These are phyloP conservation scores for Boeremia exigua DNA, from an alignment of 2,329 filamentous ascomycete species.

Conservation along the genomic window DNA sequence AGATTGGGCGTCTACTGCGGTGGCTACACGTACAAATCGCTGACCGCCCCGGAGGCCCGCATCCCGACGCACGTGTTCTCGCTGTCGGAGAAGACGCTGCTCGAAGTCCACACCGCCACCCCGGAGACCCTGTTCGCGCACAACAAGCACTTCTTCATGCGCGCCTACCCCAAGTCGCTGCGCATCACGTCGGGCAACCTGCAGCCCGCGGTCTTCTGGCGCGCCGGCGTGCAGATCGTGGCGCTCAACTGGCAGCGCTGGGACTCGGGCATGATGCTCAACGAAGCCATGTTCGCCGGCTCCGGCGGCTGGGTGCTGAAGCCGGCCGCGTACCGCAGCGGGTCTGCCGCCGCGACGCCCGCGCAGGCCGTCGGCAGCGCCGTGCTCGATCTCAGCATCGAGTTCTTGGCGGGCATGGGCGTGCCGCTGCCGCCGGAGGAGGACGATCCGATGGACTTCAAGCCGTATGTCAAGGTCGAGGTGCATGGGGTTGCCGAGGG, in stretches of 20 bases:
- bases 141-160: slow-evolving; percentile 82
- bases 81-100: slow-evolving; percentile 66
- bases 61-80: slow-evolving; percentile 70
- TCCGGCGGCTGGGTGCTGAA: slow-evolving; percentile 87
- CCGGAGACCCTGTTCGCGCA: slow-evolving; percentile 73
- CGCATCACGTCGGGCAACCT: slow-evolving; percentile 85
- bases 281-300: slow-evolving; percentile 87
- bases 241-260: slow-evolving; percentile 93
- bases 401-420: slow-evolving; percentile 77
- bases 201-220: slow-evolving; percentile 85
- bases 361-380: slow-evolving; percentile 57
- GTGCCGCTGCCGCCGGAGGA: slow-evolving; percentile 69
- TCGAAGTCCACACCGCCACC: slow-evolving; percentile 69
- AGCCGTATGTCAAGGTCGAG: slow-evolving; percentile 79
- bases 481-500: slow-evolving; percentile 75
- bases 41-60: slow-evolving; percentile 66
- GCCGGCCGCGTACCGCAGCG: slow-evolving; percentile 71
- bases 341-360: slow-evolving; percentile 45
- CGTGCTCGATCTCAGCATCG: slow-evolving; percentile 72
- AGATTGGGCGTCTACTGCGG: slow-evolving; percentile 84
- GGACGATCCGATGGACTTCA: slow-evolving; percentile 64
- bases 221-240: slow-evolving; percentile 86
- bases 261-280: slow-evolving; percentile 95
- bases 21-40: slow-evolving; percentile 78
- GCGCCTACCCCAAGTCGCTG: slow-evolving; percentile 84